Conservation (phyloP, 345 rosid species). For the Lepidium didymum region DNA sequence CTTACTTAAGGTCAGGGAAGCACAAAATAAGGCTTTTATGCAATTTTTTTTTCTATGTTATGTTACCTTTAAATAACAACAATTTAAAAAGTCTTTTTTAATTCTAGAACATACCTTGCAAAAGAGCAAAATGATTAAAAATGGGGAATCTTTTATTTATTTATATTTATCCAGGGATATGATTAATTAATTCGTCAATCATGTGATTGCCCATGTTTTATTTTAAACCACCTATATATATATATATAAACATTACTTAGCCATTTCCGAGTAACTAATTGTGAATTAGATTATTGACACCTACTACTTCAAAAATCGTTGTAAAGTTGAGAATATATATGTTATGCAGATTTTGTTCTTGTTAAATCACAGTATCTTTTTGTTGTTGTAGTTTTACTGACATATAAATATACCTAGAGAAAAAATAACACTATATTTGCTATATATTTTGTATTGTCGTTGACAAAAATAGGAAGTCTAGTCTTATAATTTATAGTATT, state of each 20-base stretch:
- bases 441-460: not conserved
- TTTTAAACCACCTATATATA: not conserved
- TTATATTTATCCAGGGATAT: not conserved
- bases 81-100: not conserved
- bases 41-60: not conserved
- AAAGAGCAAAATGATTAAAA: not conserved
- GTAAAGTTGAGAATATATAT: not conserved
- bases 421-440: too few relatives aligned
- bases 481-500: not conserved
- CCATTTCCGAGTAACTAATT: not conserved
- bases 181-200: constrained; percentile 12
- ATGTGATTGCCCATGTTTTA: constrained; percentile 23
- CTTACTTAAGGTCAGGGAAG: constrained; percentile 5
- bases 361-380: not conserved
- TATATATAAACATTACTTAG: not conserved
- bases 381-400: not conserved
- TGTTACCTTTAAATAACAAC: not conserved
- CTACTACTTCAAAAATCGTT: not conserved
- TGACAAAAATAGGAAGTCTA: not conserved
- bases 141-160: not conserved
- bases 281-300: not conserved
- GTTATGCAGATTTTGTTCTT: not conserved
- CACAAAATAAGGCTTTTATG: not conserved
- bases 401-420: not conserved
- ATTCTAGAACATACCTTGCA: not conserved